Percentiles rank a stretch among this genome's conserved stretches.
Conservation (phyloP, 1,284 basidiomycete genomes). For the Cystobasidium sp. region DNA sequence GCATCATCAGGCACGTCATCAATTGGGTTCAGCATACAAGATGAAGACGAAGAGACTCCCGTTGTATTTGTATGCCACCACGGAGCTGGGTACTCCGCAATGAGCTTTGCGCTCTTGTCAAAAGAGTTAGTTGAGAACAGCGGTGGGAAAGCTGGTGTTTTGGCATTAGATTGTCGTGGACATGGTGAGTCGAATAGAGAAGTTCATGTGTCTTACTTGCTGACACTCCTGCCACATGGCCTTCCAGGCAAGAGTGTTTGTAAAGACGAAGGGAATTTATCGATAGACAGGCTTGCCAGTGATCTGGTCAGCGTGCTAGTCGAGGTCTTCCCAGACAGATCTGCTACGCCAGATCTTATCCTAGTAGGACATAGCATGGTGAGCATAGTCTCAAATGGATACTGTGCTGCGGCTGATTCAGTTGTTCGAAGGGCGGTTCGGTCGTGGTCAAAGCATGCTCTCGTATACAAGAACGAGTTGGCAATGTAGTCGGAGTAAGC, state of each 20-base stretch:
- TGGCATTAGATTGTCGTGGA: constrained; percentile 81
- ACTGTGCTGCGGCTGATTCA: background rate
- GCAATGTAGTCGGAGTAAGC: constrained; percentile 76
- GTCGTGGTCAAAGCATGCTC: constrained; percentile 76
- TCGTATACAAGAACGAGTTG: constrained; percentile 68
- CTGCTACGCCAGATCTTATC: constrained; percentile 70
- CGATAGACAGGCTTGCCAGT: constrained; percentile 68
- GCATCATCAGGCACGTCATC: background rate
- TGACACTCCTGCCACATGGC: background rate
- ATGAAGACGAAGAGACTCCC: constrained; percentile 16
- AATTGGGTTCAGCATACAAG: background rate
- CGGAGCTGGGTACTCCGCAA: constrained; percentile 86
- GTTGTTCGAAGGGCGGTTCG: constrained; percentile 70
- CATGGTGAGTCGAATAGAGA: constrained; percentile 70
- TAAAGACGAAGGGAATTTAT: constrained; percentile 67
- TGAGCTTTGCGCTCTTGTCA: constrained; percentile 87
- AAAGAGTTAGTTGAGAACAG: constrained; percentile 70
- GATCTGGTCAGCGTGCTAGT: constrained; percentile 74
- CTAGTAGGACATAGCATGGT: constrained; percentile 58
- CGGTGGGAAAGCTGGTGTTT: constrained; percentile 76
- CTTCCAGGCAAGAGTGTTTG: constrained; percentile 46
- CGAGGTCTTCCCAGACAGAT: constrained; percentile 70
- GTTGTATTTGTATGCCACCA: constrained; percentile 89
- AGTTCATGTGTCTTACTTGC: background rate
- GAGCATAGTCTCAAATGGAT: constrained; percentile 46